Evolutionary conservation across 352 stramenopile species (phyloP).

Genomic region (Blastocystis sp.): DNA sequence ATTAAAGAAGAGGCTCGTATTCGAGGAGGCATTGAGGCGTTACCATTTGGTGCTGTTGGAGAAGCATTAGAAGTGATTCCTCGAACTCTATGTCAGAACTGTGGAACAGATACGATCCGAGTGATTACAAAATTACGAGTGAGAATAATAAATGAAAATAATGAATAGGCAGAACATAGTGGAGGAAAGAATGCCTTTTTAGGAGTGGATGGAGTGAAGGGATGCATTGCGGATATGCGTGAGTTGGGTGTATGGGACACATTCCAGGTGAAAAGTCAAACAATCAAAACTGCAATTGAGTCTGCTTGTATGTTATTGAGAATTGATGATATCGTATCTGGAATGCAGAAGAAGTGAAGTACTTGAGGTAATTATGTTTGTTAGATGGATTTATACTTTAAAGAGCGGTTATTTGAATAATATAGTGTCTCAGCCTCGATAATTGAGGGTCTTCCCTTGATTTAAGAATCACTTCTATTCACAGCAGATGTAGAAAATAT

Average conservation of each 20-base stretch:
- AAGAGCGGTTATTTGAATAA: too few relatives aligned
- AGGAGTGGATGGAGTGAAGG: slow-evolving; percentile 80
- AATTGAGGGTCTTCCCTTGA: too few relatives aligned
- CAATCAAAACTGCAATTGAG: slow-evolving; percentile 98
- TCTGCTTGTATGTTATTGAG: slow-evolving; percentile 77
- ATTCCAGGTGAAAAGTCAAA: slow-evolving; percentile 99
- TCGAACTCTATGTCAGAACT: slow-evolving; percentile 97
- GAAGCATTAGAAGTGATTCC: slow-evolving; percentile 98
- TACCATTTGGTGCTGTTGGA: slow-evolving; percentile 91
- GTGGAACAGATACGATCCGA: slow-evolving; percentile 94
- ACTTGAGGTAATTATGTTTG: background rate
- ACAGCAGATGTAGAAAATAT: background rate
- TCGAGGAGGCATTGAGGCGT: slow-evolving; percentile 93
- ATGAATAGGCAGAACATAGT: slow-evolving; percentile 40
- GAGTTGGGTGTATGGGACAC: slow-evolving; percentile 96
- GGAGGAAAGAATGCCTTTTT: slow-evolving; percentile 77
- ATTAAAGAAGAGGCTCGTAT: slow-evolving; percentile 81
- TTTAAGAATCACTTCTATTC: too few relatives aligned
- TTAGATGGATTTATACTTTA: too few relatives aligned
- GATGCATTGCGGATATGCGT: slow-evolving; percentile 88
- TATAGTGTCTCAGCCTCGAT: too few relatives aligned
- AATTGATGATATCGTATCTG: slow-evolving; percentile 99
- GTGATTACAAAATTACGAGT: slow-evolving; percentile 90
- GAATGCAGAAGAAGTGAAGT: slow-evolving; percentile 86
- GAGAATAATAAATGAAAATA: slow-evolving; percentile 18